A percentile compares a stretch with the other conserved stretches of the same genome.
These are phyloP conservation scores for Schizosaccharomyces pombe DNA, from an alignment of 805 yeast genomes.

Conservation along the genomic window DNA sequence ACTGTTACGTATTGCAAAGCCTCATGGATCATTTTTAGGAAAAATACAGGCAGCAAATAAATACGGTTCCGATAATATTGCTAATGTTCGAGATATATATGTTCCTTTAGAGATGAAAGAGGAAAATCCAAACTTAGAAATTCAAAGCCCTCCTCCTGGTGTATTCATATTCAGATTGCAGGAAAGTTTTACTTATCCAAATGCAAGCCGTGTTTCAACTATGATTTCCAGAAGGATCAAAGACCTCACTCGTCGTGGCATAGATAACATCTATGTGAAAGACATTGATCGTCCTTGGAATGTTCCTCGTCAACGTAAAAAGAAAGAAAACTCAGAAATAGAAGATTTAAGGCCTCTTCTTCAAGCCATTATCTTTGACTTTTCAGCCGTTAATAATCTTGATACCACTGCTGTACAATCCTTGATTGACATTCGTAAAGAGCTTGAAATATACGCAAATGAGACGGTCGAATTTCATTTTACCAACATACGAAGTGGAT, in stretches of 20 bases:
- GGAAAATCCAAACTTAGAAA: slow-evolving; percentile 33
- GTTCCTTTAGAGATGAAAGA: slow-evolving; percentile 20
- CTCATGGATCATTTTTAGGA: slow-evolving; percentile 66
- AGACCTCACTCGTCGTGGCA: slow-evolving; percentile 36
- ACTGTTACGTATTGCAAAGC: slow-evolving; percentile 52
- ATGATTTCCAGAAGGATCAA: slow-evolving; percentile 42
- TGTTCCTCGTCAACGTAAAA: slow-evolving; percentile 42
- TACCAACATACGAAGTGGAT: slow-evolving; percentile 59
- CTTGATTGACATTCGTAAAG: slow-evolving; percentile 49
- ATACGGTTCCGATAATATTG: neutral
- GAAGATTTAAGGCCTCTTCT: slow-evolving; percentile 40
- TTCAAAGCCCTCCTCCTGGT: slow-evolving; percentile 73
- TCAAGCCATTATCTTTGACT: slow-evolving; percentile 55
- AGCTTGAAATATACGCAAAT: slow-evolving; percentile 51
- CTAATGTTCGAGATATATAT: slow-evolving; percentile 5
- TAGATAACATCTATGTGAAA: slow-evolving; percentile 16
- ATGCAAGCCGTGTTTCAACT: slow-evolving; percentile 53
- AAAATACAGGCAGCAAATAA: slow-evolving; percentile 19
- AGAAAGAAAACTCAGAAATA: slow-evolving; percentile 11
- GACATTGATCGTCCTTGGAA: slow-evolving; percentile 68
- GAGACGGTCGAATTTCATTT: slow-evolving; percentile 76
- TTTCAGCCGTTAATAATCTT: slow-evolving; percentile 46
- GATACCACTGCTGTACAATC: slow-evolving; percentile 67
- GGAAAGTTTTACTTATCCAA: slow-evolving; percentile 65
- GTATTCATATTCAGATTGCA: slow-evolving; percentile 64